Evolutionary conservation across 2,329 filamentous ascomycete species (phyloP).

Genomic region (Cordyceps tenuipes): DNA sequence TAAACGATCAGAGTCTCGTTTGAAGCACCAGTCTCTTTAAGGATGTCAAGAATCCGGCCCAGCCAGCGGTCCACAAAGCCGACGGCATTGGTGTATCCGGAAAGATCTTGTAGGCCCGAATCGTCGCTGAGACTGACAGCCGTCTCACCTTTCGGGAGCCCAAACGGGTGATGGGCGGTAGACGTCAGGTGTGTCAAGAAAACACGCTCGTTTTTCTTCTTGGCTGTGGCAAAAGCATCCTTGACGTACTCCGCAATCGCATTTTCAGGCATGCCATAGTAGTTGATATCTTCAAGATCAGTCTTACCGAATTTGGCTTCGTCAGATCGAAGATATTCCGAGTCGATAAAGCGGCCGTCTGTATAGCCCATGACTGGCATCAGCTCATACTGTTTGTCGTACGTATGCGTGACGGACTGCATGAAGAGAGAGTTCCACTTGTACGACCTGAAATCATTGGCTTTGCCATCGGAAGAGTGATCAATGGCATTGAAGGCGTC

Average conservation of each 20-base stretch:
- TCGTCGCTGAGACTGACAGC: slow-evolving; percentile 21
- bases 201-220: slow-evolving; percentile 22
- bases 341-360: slow-evolving; percentile 18
- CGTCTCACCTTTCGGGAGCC: slow-evolving; percentile 21
- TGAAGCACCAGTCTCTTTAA: slow-evolving; percentile 25
- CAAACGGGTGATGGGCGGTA: slow-evolving; percentile 27
- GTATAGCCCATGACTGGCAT: slow-evolving; percentile 25
- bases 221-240: slow-evolving; percentile 24
- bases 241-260: slow-evolving; percentile 25
- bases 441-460: slow-evolving; percentile 18
- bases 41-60: slow-evolving; percentile 21
- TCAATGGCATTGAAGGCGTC: slow-evolving; percentile 24
- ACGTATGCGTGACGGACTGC: slow-evolving; percentile 25
- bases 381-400: slow-evolving; percentile 26
- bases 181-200: slow-evolving; percentile 29
- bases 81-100: slow-evolving; percentile 26
- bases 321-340: slow-evolving; percentile 23
- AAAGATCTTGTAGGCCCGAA: slow-evolving; percentile 22
- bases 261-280: slow-evolving; percentile 26
- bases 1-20: slow-evolving; percentile 26
- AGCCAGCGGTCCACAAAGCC: slow-evolving; percentile 27
- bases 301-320: slow-evolving; percentile 23
- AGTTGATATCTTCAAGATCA: slow-evolving; percentile 25
- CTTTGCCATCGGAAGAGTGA: slow-evolving; percentile 1
- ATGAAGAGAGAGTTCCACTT: slow-evolving; percentile 26